phyloP scores from a whole-genome alignment of 164 flowering plant genomes.

The Euptelea pleiosperma region DNA sequence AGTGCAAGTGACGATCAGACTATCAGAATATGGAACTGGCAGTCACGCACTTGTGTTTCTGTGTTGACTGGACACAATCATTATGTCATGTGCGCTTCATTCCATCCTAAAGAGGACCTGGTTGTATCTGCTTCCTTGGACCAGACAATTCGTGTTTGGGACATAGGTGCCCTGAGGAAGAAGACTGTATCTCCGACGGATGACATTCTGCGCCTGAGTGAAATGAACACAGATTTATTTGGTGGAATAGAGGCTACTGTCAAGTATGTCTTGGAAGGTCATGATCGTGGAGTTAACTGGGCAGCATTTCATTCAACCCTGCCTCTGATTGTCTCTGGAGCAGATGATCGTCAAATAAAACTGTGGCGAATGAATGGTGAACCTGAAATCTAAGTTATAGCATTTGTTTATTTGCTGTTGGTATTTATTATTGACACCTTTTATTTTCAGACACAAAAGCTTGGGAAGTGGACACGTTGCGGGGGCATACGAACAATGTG shows the following conservation, averaged over 20 bases:
- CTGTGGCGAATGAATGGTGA: conserved; percentile 99
- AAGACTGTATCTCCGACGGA: conserved; percentile 82
- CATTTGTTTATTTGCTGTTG: too few relatives aligned
- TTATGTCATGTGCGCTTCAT: conserved; percentile 78
- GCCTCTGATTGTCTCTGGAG: conserved; percentile 80
- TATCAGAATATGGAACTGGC: conserved; percentile 98
- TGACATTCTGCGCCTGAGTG: conserved; percentile 74
- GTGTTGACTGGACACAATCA: conserved; percentile 93
- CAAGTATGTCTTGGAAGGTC: conserved; percentile 88
- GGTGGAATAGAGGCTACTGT: conserved; percentile 95
- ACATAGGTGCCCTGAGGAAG: conserved; percentile 81
- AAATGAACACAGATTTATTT: conserved; percentile 89
- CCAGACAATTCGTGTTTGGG: conserved; percentile 96
- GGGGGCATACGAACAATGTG: conserved; percentile 92
- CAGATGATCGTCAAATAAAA: conserved; percentile 96
- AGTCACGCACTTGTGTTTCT: conserved; percentile 80
- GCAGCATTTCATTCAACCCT: conserved; percentile 89
- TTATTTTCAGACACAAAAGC: conserved; percentile 80
- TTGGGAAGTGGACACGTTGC: conserved; percentile 87
- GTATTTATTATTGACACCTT: too few relatives aligned
- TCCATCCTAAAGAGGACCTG: conserved; percentile 92
- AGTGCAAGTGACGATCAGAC: conserved; percentile 92
- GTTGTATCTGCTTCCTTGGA: conserved; percentile 93
- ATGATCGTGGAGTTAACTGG: conserved; percentile 91
- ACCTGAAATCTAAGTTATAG: too few relatives aligned